Evolutionary conservation across 1,139 yeast genomes (phyloP), one percentile per base, ranked within the genome.

Genomic region (Candida sojae): DNA sequence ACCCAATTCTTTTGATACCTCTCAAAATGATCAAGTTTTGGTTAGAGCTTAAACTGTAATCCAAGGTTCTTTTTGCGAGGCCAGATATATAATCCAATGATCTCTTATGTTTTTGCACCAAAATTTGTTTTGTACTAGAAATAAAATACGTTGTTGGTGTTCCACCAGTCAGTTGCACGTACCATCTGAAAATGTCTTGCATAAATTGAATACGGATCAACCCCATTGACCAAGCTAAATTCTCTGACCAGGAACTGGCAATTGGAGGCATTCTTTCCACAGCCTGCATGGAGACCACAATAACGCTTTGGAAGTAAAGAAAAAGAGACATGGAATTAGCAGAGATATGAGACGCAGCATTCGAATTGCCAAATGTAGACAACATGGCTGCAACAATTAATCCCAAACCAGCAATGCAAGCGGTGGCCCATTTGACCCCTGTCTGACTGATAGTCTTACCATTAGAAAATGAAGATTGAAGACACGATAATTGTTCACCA

Each of bases 191-290:
- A 57, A 87, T 84, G 49, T 82, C 73, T 66, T 86, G 92, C 91
- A 87, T 86, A 59, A 86, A 86, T 3, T 64, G 60, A 39, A 85
- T 77, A 58, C 83, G 71, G 56, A 87, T 86, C 52, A 87, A 71
- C 1, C 95, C 95, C 92, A 87, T 86, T 2, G 92, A 85, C 95
- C 95, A 87, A 28, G 88, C 88, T 63, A 87, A 75, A 60, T 87
- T 87, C 62, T 85, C 91, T 4, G 89, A 75, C 95, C 95, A 87
- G 5, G 92, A 80, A 32, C 85, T 77, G 2, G 90, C 93, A 59
- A 87, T 86, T 11, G 93, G 93, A 8, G 95, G 93, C 5, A 85
- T 80, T 54, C 82, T 70, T 57, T 83, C 88, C 45, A 86, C 93
- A 54, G 82, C 81, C 60, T 83, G 80, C 92, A 87, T 85, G 10